Evolutionary conservation across 106 monocot genomes (phyloP), one percentile per base, ranked within the genome.

Genomic region (Amphibolis antarctica): DNA sequence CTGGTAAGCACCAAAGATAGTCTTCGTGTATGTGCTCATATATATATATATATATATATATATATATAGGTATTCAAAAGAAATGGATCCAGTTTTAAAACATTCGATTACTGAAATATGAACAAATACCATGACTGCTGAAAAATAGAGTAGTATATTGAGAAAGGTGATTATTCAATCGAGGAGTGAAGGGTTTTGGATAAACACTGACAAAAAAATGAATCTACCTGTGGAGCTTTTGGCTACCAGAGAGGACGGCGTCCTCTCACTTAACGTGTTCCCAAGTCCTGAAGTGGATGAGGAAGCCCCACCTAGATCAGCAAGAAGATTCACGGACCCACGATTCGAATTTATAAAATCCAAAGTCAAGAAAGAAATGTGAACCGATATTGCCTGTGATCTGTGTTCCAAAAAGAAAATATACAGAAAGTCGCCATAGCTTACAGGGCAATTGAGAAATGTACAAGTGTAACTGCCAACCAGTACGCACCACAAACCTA

Each of bases 381-480:
- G n/a, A 36, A 59, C 30, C 18, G 31, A 9, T 18, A 12, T 18
- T 19, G 17, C 46, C 47, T 9, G 5, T 31, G 17, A 49, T 14
- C 13, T 14, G 17, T 7, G 3, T 4, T 19, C 49, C 13, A 5
- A n/a, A 36, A 61, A n/a, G 42, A 21, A 36, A 43, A 29, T 18
- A 29, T 18, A n/a, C 23, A 15, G 24, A 0, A 47, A 46, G 24
- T 12, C 23, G 27, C 5, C n/a, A 63, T 2, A 17, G 46, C 81
- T 75, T 69, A 85, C 92, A 93, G 50, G 85, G 92, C 56, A 78
- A 64, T 55, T 91, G 98, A 23, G 72, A 77, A 51, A 91, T 73
- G 74, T 91, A 99, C 28, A 99, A 54, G 81, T 99, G 98, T 17
- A 99, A 64, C 46, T 49, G 31, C 82, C 78, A 79, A 29, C 85